Evolutionary conservation across 2,329 filamentous ascomycete species (phyloP).

Genomic region (Hymenoscyphus occultus): DNA sequence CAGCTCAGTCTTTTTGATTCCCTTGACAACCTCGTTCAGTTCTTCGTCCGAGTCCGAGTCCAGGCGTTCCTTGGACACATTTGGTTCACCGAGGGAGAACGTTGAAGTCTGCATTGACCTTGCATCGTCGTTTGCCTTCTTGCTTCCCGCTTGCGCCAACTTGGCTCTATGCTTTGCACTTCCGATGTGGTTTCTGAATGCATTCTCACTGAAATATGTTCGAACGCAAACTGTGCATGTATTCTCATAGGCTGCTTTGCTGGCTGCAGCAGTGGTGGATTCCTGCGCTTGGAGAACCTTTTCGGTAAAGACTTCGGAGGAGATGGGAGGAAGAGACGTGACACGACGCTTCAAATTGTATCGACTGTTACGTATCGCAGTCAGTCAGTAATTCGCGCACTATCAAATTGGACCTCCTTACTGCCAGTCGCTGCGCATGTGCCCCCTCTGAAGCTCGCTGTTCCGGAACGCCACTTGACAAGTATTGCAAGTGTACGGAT

Average conservation of each 20-base stretch:
- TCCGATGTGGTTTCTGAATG: slow-evolving; percentile 85
- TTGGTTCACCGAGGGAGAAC: slow-evolving; percentile 80
- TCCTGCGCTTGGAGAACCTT: slow-evolving; percentile 93
- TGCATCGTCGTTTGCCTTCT: slow-evolving; percentile 56
- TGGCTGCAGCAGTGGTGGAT: slow-evolving; percentile 76
- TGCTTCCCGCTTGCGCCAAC: slow-evolving; percentile 47
- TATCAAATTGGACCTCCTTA: slow-evolving; percentile 48
- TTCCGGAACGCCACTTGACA: slow-evolving; percentile 96
- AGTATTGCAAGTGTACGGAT: slow-evolving; percentile 97
- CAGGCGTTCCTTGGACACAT: slow-evolving; percentile 48
- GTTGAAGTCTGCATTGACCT: slow-evolving; percentile 86
- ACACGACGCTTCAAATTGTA: slow-evolving; percentile 97
- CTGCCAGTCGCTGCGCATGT: slow-evolving; percentile 99
- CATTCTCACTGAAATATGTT: slow-evolving; percentile 95
- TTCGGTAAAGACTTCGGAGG: slow-evolving; percentile 89
- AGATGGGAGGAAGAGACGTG: slow-evolving; percentile 83
- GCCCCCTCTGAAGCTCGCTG: slow-evolving; percentile 85
- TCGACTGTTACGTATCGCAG: slow-evolving; percentile 52
- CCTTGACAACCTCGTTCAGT: slow-evolving; percentile 73
- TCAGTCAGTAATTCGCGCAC: slow-evolving; percentile 18
- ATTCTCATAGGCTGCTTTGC: slow-evolving; percentile 85
- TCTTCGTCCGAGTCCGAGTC: slow-evolving; percentile 71
- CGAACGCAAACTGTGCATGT: slow-evolving; percentile 79
- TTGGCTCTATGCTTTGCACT: slow-evolving; percentile 85
- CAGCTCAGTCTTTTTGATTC: slow-evolving; percentile 64